phyloP scores from a whole-genome alignment of 2,329 filamentous ascomycete genomes.

The Neofusicoccum kwambonambiense region DNA sequence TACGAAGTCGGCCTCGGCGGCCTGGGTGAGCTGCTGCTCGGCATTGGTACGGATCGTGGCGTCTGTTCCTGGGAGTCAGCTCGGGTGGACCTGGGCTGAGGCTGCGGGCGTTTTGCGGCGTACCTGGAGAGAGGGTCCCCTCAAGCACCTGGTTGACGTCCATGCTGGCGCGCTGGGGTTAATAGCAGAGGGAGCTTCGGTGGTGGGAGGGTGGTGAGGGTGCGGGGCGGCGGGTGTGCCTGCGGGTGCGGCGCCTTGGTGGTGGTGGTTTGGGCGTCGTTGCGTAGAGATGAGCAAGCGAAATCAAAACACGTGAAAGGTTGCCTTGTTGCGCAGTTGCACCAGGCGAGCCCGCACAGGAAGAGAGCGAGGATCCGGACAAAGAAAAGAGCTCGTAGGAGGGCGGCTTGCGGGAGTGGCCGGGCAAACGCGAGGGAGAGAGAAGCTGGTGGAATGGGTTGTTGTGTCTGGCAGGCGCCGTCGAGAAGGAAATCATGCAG shows the following conservation, averaged over 20 bases:
- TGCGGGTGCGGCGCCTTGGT: background rate
- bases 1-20: constrained; percentile 95
- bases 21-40: constrained; percentile 90
- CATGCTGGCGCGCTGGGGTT: constrained; percentile 60
- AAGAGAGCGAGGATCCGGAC: constrained; percentile 13
- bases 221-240: constrained; percentile 1
- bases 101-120: constrained; percentile 20
- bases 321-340: constrained; percentile 16
- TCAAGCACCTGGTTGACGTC: constrained; percentile 98
- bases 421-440: constrained; percentile 11
- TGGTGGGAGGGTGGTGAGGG: background rate
- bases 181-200: background rate
- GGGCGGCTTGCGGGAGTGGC: background rate
- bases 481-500: constrained; percentile 17
- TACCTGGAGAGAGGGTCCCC: constrained; percentile 94
- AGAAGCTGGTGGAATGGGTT: constrained; percentile 14
- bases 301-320: constrained; percentile 36
- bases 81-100: constrained; percentile 24
- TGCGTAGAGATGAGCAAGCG: constrained; percentile 30
- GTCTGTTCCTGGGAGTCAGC: constrained; percentile 60
- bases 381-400: constrained; percentile 16
- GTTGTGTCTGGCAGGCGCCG: constrained; percentile 16
- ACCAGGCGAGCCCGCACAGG: background rate
- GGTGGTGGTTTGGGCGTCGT: constrained; percentile 23
- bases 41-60: constrained; percentile 83